These are phyloP conservation scores for Papiliotrema terrestris DNA, from an alignment of 1,284 basidiomycete genomes.

Conservation along the genomic window DNA sequence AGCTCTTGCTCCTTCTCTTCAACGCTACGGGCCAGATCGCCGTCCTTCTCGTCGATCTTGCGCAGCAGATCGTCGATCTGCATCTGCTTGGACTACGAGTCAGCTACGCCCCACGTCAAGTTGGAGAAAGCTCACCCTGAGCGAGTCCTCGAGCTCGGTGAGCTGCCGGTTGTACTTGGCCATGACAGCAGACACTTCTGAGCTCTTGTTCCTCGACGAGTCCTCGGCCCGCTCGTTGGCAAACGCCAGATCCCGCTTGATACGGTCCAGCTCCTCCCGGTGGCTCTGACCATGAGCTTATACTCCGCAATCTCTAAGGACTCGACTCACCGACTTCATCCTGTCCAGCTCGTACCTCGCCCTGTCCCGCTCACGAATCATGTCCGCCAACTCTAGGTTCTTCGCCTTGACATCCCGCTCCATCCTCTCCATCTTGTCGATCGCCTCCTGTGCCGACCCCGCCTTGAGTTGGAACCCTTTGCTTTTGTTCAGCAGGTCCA, in stretches of 20 bases:
- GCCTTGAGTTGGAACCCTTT: conserved; percentile 98
- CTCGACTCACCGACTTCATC: conserved; percentile 64
- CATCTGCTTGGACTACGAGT: conserved; percentile 74
- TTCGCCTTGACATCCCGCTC: conserved; percentile 97
- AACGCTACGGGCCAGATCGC: conserved; percentile 72
- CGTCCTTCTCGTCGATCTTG: conserved; percentile 70
- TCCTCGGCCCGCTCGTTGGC: conserved; percentile 99
- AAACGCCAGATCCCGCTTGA: conserved; percentile 89
- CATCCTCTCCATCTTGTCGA: conserved; percentile 99
- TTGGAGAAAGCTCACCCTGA: conserved; percentile 65
- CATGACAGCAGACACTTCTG: conserved; percentile 85
- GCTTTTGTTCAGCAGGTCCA: conserved; percentile 95
- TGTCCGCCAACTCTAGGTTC: conserved; percentile 96
- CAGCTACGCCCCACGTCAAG: conserved; percentile 5
- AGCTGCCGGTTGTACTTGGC: conserved; percentile 94
- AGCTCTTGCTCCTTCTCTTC: conserved; percentile 99
- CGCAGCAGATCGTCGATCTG: conserved; percentile 86
- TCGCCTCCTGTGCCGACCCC: conserved; percentile 97
- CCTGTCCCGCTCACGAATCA: conserved; percentile 96
- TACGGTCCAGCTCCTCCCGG: conserved; percentile 90
- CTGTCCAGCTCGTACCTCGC: conserved; percentile 96
- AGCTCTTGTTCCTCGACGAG: conserved; percentile 82
- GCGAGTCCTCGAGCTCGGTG: conserved; percentile 87
- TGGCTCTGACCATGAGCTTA: conserved; percentile 57
- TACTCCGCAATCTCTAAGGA: not conserved